Evolutionary conservation across 2,329 filamentous ascomycete species (phyloP).

Genomic region (Peltaster fructicola): DNA sequence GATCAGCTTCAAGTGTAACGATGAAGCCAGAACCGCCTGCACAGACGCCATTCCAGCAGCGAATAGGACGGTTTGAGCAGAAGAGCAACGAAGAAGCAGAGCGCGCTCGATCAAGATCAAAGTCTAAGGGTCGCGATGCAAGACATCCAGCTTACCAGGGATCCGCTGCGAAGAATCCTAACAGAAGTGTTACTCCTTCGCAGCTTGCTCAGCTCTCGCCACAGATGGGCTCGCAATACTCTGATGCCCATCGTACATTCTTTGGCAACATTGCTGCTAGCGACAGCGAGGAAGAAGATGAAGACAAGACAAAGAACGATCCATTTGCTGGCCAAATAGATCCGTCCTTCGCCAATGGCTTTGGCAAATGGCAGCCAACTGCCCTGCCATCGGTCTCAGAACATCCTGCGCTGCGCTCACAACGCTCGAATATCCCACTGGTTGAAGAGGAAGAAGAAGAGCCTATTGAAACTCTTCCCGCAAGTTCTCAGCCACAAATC

Average conservation of each 20-base stretch:
- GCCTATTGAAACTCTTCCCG: neutral
- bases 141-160: constrained; percentile 27
- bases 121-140: constrained; percentile 14
- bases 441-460: constrained; percentile 15
- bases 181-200: constrained; percentile 4
- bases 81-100: too few relatives aligned
- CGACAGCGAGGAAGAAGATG: constrained; percentile 22
- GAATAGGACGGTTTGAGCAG: constrained; percentile 9
- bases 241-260: constrained; percentile 21
- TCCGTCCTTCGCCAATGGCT: constrained; percentile 10
- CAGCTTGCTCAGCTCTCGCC: constrained; percentile 1
- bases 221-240: constrained; percentile 3
- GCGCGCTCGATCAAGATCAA: constrained; percentile 14
- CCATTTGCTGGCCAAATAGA: constrained; percentile 8
- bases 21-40: constrained; percentile 4
- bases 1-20: constrained; percentile 23
- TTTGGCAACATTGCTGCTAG: constrained; percentile 22
- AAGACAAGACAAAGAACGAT: constrained; percentile 8
- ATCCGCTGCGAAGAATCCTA: constrained; percentile 24
- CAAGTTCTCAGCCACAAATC: neutral
- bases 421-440: constrained; percentile 10
- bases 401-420: constrained; percentile 16
- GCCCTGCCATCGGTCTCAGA: constrained; percentile 18
- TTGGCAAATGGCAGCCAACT: constrained; percentile 15
- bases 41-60: constrained; percentile 10